These are phyloP conservation scores for Myriosclerotinia scirpicola DNA, from an alignment of 2,329 filamentous ascomycete genomes.

Conservation along the genomic window DNA sequence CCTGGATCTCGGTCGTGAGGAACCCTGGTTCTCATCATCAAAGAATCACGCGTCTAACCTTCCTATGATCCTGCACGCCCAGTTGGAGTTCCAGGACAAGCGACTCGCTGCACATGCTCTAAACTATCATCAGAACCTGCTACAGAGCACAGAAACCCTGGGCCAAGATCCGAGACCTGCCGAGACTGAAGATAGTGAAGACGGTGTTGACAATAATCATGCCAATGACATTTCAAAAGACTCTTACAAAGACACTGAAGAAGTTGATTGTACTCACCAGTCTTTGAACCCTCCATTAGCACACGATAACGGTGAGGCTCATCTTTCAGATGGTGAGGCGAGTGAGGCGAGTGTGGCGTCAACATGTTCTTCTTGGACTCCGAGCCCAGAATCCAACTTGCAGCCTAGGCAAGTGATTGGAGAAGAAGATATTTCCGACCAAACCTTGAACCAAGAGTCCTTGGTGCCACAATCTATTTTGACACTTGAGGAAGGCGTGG, in stretches of 20 bases:
- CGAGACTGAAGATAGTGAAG: background rate
- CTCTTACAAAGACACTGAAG: background rate
- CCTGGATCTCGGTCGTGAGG: slow-evolving; percentile 43
- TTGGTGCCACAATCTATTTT: background rate
- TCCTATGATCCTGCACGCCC: slow-evolving; percentile 34
- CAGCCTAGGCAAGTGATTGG: background rate
- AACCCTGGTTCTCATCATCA: slow-evolving; percentile 38
- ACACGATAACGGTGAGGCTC: background rate
- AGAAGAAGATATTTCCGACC: background rate
- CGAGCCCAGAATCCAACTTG: background rate
- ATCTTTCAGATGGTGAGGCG: background rate
- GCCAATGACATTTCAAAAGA: background rate
- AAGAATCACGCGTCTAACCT: slow-evolving; percentile 39
- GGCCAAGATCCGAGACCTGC: background rate
- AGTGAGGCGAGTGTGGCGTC: slow-evolving; percentile 1
- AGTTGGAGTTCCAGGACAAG: slow-evolving; percentile 26
- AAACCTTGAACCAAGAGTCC: background rate
- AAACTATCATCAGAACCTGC: background rate
- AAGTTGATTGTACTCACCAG: background rate
- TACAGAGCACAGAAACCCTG: background rate
- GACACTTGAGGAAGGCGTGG: background rate
- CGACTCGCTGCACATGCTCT: background rate
- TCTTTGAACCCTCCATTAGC: background rate
- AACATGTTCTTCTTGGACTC: background rate
- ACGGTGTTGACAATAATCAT: background rate